Conservation (phyloP, 495 filamentous ascomycete genomes). For the Tuber aestivum region DNA sequence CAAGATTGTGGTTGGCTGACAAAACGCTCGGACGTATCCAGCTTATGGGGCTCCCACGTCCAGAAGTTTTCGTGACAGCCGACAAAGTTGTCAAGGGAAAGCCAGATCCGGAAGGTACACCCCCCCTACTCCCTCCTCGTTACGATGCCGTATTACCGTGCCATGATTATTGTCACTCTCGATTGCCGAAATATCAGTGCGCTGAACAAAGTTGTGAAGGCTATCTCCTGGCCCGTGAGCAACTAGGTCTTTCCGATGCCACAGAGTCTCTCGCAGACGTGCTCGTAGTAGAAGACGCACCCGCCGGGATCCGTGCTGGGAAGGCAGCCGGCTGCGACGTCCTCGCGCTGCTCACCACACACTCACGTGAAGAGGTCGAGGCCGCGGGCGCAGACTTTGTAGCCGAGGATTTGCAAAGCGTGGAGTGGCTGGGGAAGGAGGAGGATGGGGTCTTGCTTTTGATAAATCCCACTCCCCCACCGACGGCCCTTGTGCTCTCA, state of each 20-base stretch:
- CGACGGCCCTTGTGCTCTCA: background rate
- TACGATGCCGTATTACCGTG: background rate
- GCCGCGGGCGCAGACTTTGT: constrained; percentile 82
- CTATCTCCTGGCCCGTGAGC: constrained; percentile 33
- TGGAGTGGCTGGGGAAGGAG: constrained; percentile 54
- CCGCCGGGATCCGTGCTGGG: constrained; percentile 81
- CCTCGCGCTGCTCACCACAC: constrained; percentile 78
- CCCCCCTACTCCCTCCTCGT: constrained; percentile 21
- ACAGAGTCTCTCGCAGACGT: constrained; percentile 45
- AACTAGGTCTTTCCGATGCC: constrained; percentile 41
- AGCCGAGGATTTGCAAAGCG: constrained; percentile 68
- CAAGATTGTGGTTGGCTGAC: background rate
- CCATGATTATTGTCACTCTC: background rate
- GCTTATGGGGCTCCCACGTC: constrained; percentile 62
- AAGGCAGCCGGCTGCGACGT: constrained; percentile 88
- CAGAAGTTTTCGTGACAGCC: constrained; percentile 69
- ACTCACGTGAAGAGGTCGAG: constrained; percentile 63
- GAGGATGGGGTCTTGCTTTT: constrained; percentile 26
- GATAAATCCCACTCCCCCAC: background rate
- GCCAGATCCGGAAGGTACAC: constrained; percentile 72
- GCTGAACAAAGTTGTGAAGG: constrained; percentile 17
- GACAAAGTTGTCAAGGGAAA: constrained; percentile 84
- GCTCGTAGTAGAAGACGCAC: constrained; percentile 86
- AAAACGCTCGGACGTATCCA: constrained; percentile 1
- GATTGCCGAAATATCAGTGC: constrained; percentile 15